Evolutionary conservation across 2,329 filamentous ascomycete species (phyloP), one percentile per base, ranked within the genome.

Genomic region (Botrytis galanthina): DNA sequence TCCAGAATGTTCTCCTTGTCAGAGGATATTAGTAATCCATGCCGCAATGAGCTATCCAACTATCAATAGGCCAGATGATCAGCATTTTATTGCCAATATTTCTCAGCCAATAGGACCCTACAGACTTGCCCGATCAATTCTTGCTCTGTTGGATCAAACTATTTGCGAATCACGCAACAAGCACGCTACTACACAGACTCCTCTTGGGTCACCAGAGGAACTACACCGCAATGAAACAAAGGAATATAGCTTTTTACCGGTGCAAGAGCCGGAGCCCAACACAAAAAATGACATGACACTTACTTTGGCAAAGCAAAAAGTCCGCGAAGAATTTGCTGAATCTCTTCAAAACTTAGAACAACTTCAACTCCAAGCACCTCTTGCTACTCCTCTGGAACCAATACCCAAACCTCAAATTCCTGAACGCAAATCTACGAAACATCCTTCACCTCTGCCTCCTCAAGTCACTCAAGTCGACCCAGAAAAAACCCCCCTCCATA

Each of bases 151-250:
- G 35, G 68, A 77, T 29, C 72, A 71, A 48, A 69, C 70, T 32
- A 16, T 7, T 1, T 12, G 18, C 22, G 37, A 64, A 71, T 32
- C 39, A 35, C 29, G 8, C 9, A 48, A 35, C 6, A 67, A 22
- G 35, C 71, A 79, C 71, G 72, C 59, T 9, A 73, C 72, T 2
- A 79, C 78, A 46, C 78, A 79, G 63, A 78, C 78, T 7, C 78
- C 78, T 22, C 39, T 78, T 8, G 76, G 73, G 14, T 76, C 76
- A 18, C 75, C 78, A 2, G 74, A 77, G 39, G 77, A 79, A 35
- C 59, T 72, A 16, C 75, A 68, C 59, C 75, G 73, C 10, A 72
- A 75, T 29, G 76, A 73, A 18, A 61, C 74, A 42, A 76, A 67
- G 32, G 78, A 78, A 60, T 78, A 78, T 57, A 72, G 73, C 3